These are phyloP conservation scores for Xylaria intraflava DNA, from an alignment of 495 filamentous ascomycete genomes.

Conservation along the genomic window DNA sequence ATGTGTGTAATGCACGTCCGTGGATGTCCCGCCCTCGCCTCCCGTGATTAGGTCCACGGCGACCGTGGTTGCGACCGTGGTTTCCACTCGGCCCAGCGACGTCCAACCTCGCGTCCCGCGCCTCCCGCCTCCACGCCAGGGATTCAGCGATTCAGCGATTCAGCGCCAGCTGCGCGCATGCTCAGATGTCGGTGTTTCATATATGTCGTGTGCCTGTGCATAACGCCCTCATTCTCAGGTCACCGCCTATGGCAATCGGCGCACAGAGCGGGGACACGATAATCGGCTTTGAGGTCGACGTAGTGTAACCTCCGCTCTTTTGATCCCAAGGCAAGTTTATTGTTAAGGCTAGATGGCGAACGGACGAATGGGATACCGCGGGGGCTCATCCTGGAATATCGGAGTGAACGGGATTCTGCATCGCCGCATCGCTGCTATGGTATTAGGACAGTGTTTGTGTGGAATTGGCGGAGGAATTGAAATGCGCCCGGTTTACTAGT, in stretches of 20 bases:
- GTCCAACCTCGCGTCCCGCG: not conserved
- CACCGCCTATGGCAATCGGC: not conserved
- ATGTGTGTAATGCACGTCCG: no score
- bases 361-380: not conserved
- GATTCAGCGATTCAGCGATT: no score
- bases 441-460: no score
- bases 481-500: no score
- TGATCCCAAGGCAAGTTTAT: not conserved
- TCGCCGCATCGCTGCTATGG: no score
- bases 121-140: no score
- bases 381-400: not conserved
- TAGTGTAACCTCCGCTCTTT: slow-evolving; percentile 1
- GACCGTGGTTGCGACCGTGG: not conserved
- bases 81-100: not conserved
- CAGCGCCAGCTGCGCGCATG: no score
- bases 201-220: not conserved
- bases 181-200: not conserved
- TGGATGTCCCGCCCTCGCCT: no score
- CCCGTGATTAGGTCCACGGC: no score
- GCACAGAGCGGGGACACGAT: slow-evolving; percentile 6
- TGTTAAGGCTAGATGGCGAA: not conserved
- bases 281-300: slow-evolving; percentile 1
- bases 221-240: not conserved
- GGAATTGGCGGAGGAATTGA: no score
- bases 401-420: not conserved